Evolutionary conservation across 805 yeast species (phyloP), one percentile per base, ranked within the genome.

Genomic region (Candida berthetii): DNA sequence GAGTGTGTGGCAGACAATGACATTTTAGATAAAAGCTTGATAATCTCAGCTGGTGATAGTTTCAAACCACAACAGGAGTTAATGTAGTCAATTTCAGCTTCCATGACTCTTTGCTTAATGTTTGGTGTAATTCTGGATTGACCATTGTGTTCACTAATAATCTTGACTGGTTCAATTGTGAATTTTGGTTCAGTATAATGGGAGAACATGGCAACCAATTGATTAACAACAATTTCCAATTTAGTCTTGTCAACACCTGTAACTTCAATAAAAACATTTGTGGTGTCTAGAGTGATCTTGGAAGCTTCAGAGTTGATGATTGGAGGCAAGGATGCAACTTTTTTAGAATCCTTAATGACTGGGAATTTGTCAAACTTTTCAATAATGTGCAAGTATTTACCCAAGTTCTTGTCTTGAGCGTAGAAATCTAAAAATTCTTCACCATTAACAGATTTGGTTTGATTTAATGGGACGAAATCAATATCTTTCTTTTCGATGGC

Each of bases 201-300:
- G 33, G 97, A 80, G 62, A 93, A 93, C 98, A 93, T 91, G 46
- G 98, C 93, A 44, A 90, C 95, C 54, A 93, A 65, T 64, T 85
- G 95, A 65, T 90, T 85, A 47, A 93, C 77, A 44, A 93, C 99
- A 58, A 93, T 74, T 58, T 88, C 97, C 38, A 89, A 84, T 66
- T 95, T 95, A 47, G 99, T 91, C 62, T 68, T 85, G 62, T 93
- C 99, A 39, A 96, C 87, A 50, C 96, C 99, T 15, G 98, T 91
- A 44, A 88, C 78, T 51, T 93, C 99, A 54, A 93, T 80, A 63
- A 91, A 88, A 46, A 95, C 85, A 57, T 93, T 90, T 52, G 69
- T 80, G 47, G 99, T 91, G 43, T 86, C 73, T 48, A 89, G 65
- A 16, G 93, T 72, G 55, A 93, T 87, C 69, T 95, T 95, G 39